These are phyloP conservation scores for Articulospora tetracladia DNA, from an alignment of 495 filamentous ascomycete species.

Conservation along the genomic window DNA sequence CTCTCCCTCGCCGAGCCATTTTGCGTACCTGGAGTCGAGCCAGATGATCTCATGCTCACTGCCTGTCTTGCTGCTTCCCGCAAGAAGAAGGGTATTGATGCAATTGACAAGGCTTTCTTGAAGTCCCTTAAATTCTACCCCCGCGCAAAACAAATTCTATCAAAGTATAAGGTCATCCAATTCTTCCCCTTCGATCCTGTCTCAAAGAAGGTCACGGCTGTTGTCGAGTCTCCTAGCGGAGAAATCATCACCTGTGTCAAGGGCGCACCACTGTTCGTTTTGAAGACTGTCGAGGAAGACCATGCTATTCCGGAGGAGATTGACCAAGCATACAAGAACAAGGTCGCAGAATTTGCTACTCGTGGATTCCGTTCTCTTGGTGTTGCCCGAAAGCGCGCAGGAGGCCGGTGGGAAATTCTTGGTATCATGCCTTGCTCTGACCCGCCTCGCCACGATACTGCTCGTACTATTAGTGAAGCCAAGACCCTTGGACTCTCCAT, in stretches of 20 bases:
- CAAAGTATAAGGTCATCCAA: conserved; percentile 71
- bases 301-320: conserved; percentile 69
- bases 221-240: conserved; percentile 77
- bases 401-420: conserved; percentile 80
- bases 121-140: conserved; percentile 79
- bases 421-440: conserved; percentile 94
- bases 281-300: conserved; percentile 80
- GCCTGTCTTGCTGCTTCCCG: conserved; percentile 87
- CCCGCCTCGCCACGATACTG: conserved; percentile 87
- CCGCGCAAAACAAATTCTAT: conserved; percentile 67
- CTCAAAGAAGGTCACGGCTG: conserved; percentile 85
- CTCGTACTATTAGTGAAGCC: conserved; percentile 85
- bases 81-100: conserved; percentile 93
- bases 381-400: conserved; percentile 80
- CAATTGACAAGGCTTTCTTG: conserved; percentile 92
- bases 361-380: conserved; percentile 92
- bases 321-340: conserved; percentile 78
- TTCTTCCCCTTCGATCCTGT: conserved; percentile 92
- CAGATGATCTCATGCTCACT: conserved; percentile 84
- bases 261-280: conserved; percentile 80
- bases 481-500: conserved; percentile 82
- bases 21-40: conserved; percentile 71
- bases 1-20: conserved; percentile 81
- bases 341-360: conserved; percentile 83
- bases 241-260: conserved; percentile 85